A percentile compares a stretch with the other conserved stretches of the same genome.
phyloP scores from a whole-genome alignment of 1,284 basidiomycete genomes.

The Apiotrichum montevideense region DNA sequence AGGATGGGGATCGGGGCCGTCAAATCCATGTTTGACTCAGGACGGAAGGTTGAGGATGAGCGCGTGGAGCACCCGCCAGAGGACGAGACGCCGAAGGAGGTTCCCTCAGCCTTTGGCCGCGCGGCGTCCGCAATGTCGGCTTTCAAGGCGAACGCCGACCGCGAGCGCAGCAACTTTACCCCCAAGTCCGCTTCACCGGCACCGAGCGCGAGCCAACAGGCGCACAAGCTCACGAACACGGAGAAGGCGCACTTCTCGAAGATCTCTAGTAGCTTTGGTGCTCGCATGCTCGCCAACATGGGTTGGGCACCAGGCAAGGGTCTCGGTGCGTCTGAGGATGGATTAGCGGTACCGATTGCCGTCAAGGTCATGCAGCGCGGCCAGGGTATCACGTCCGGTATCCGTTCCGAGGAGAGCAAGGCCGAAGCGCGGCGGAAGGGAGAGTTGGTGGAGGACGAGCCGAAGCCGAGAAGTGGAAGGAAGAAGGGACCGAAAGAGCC shows the following conservation, averaged over 20 bases:
- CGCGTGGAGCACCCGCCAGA: neutral
- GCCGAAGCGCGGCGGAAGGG: constrained; percentile 61
- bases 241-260: constrained; percentile 75
- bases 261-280: constrained; percentile 68
- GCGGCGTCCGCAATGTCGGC: constrained; percentile 25
- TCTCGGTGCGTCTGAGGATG: constrained; percentile 69
- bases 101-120: constrained; percentile 25
- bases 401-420: constrained; percentile 81
- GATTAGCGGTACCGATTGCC: constrained; percentile 83
- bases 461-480: constrained; percentile 9
- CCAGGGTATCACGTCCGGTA: constrained; percentile 80
- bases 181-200: neutral
- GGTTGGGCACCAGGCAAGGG: constrained; percentile 83
- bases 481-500: neutral
- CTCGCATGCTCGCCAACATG: constrained; percentile 85
- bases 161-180: neutral
- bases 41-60: constrained; percentile 1
- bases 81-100: neutral
- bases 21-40: constrained; percentile 1
- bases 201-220: constrained; percentile 30
- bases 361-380: constrained; percentile 60
- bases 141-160: neutral
- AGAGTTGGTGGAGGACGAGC: constrained; percentile 51
- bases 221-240: constrained; percentile 53
- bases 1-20: neutral